Conservation (phyloP, 2,329 filamentous ascomycete genomes). For the Ascochyta koolunga region DNA sequence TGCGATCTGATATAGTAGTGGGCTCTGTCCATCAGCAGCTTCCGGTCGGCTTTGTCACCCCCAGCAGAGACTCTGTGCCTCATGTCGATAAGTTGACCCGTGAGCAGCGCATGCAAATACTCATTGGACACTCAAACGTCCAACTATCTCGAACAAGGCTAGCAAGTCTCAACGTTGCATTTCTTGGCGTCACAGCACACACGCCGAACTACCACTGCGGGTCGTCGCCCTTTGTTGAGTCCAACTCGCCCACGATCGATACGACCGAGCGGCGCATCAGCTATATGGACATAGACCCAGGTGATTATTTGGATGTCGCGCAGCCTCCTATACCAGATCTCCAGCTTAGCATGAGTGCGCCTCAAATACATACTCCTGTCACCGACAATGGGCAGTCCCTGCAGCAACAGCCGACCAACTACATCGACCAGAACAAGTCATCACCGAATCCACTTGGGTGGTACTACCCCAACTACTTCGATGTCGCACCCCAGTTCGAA, state of each 20-base stretch:
- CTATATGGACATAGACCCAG: slow-evolving; percentile 48
- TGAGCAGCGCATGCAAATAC: slow-evolving; percentile 45
- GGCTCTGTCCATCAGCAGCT: slow-evolving; percentile 37
- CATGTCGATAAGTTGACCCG: slow-evolving; percentile 39
- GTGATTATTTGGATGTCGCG: slow-evolving; percentile 35
- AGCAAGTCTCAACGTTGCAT: slow-evolving; percentile 40
- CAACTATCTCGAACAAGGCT: slow-evolving; percentile 35
- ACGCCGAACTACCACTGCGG: slow-evolving; percentile 31
- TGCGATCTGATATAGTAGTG: slow-evolving; percentile 43
- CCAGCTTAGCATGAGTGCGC: slow-evolving; percentile 28
- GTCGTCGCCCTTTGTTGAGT: slow-evolving; percentile 33
- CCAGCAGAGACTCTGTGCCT: slow-evolving; percentile 44
- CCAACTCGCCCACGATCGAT: slow-evolving; percentile 34
- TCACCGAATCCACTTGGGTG: slow-evolving; percentile 39
- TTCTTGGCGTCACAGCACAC: slow-evolving; percentile 32
- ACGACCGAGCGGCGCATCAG: slow-evolving; percentile 40
- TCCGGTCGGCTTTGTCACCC: slow-evolving; percentile 42
- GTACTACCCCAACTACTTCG: slow-evolving; percentile 46
- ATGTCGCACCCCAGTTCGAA: slow-evolving; percentile 42
- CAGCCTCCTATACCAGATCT: slow-evolving; percentile 39
- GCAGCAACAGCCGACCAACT: slow-evolving; percentile 28
- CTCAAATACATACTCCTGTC: slow-evolving; percentile 26
- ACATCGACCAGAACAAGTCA: slow-evolving; percentile 37
- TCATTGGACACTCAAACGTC: slow-evolving; percentile 40
- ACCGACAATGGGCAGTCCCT: slow-evolving; percentile 29